phyloP scores from a whole-genome alignment of 129 eudicot species.

The Lactuca saligna region DNA sequence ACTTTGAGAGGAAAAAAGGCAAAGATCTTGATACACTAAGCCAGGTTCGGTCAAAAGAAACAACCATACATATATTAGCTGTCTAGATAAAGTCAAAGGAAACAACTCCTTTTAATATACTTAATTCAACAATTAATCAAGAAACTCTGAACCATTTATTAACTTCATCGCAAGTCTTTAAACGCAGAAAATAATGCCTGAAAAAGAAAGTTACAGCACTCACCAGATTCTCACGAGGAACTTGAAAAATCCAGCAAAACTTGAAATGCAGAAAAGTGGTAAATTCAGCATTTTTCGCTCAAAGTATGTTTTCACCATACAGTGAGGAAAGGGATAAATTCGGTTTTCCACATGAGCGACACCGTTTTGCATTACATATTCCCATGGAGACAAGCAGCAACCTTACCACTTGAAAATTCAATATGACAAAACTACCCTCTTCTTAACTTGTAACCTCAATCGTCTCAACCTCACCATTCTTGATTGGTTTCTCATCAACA shows the following conservation, averaged over 20 bases:
- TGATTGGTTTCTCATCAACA: neutral
- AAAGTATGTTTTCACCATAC: slow-evolving; percentile 12
- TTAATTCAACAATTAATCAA: slow-evolving; percentile 7
- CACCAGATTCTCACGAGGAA: slow-evolving; percentile 22
- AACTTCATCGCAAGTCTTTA: slow-evolving; percentile 16
- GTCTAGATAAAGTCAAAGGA: too few species aligned
- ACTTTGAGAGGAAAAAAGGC: too few species aligned
- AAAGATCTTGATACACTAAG: too few species aligned
- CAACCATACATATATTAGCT: too few species aligned
- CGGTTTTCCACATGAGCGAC: neutral
- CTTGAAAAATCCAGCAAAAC: slow-evolving; percentile 22
- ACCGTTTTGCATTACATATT: neutral
- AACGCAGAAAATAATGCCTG: neutral
- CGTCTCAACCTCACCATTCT: slow-evolving; percentile 43
- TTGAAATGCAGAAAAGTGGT: slow-evolving; percentile 17
- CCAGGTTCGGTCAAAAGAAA: too few species aligned
- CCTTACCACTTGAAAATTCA: slow-evolving; percentile 7
- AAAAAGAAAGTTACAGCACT: slow-evolving; percentile 1
- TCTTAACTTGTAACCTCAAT: slow-evolving; percentile 46
- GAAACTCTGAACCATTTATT: slow-evolving; percentile 15
- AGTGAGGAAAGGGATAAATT: neutral
- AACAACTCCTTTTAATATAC: neutral
- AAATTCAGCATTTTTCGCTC: neutral
- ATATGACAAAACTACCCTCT: neutral
- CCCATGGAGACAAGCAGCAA: slow-evolving; percentile 17